These are phyloP conservation scores for Barnettozyma hawaiiensis DNA, from an alignment of 1,139 yeast genomes.

Conservation along the genomic window DNA sequence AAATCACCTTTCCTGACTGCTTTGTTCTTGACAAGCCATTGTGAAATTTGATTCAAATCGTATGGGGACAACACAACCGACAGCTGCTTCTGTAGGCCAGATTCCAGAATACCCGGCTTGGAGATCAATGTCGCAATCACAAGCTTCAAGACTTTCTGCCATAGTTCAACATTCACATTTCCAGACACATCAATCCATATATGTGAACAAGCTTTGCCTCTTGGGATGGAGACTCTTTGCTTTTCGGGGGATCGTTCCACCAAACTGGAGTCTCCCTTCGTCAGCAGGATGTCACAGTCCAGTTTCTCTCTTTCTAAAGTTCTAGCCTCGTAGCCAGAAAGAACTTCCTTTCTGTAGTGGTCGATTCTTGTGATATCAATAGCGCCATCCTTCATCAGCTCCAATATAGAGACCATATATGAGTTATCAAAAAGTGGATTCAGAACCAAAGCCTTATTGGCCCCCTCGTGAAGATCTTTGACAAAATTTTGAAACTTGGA, in stretches of 20 bases:
- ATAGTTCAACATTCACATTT: conserved; percentile 48
- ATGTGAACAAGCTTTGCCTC: conserved; percentile 57
- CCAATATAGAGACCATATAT: conserved; percentile 49
- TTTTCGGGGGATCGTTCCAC: conserved; percentile 11
- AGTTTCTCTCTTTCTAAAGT: conserved; percentile 53
- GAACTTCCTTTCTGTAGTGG: conserved; percentile 37
- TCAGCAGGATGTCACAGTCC: conserved; percentile 54
- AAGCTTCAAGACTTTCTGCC: conserved; percentile 52
- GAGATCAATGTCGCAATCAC: conserved; percentile 47
- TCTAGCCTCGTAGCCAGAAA: conserved; percentile 57
- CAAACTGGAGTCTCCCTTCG: conserved; percentile 14
- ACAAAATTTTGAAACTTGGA: conserved; percentile 39
- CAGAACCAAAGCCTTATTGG: conserved; percentile 48
- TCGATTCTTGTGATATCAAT: conserved; percentile 49
- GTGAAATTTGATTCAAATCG: conserved; percentile 47
- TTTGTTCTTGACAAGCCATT: conserved; percentile 50
- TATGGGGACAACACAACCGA: conserved; percentile 38
- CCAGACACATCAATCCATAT: conserved; percentile 73
- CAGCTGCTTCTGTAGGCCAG: conserved; percentile 25
- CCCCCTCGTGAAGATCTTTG: conserved; percentile 34
- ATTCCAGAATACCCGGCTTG: conserved; percentile 56
- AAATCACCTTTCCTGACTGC: conserved; percentile 36
- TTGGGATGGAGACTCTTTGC: conserved; percentile 37
- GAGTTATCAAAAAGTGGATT: conserved; percentile 57
- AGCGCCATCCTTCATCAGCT: conserved; percentile 35